These are phyloP conservation scores for Cryphonectria naterciae DNA, from an alignment of 2,329 filamentous ascomycete genomes.

Conservation along the genomic window DNA sequence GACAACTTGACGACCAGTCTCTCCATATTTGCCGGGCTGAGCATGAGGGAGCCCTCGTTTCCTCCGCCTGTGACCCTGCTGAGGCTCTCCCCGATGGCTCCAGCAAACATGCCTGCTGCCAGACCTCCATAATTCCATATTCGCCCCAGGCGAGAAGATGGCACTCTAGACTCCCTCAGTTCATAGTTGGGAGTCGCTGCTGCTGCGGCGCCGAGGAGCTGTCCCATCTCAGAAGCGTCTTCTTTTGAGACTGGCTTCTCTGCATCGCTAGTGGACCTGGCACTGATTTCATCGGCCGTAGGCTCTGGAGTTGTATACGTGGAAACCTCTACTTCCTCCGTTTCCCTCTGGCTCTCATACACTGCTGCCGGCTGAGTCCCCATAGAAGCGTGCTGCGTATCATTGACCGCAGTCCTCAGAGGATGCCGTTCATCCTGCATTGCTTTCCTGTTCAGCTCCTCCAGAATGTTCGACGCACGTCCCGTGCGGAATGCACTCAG, in stretches of 20 bases:
- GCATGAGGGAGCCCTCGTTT: constrained; percentile 75
- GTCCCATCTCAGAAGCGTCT: constrained; percentile 34
- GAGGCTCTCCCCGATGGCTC: constrained; percentile 83
- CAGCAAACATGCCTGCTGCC: constrained; percentile 93
- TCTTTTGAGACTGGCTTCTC: constrained; percentile 28
- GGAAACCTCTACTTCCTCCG: constrained; percentile 4
- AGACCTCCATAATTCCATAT: constrained; percentile 95
- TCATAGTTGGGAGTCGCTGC: constrained; percentile 56
- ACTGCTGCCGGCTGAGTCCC: background rate
- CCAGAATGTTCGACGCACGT: constrained; percentile 15
- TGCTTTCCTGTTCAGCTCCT: constrained; percentile 12
- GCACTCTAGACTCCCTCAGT: constrained; percentile 87
- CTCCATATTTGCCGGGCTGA: constrained; percentile 91
- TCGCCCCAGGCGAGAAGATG: constrained; percentile 81
- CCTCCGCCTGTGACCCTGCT: constrained; percentile 76
- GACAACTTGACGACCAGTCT: constrained; percentile 90
- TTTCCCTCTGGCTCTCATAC: constrained; percentile 9
- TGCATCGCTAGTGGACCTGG: background rate
- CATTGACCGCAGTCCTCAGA: background rate
- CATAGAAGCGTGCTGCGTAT: background rate
- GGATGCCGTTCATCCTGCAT: no score
- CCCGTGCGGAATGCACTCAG: constrained; percentile 2
- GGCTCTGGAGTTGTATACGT: constrained; percentile 10
- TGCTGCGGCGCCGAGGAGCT: constrained; percentile 31
- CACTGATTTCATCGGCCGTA: background rate